These are phyloP conservation scores for Fraxinus americana DNA, from an alignment of 257 asterid species.

Conservation along the genomic window DNA sequence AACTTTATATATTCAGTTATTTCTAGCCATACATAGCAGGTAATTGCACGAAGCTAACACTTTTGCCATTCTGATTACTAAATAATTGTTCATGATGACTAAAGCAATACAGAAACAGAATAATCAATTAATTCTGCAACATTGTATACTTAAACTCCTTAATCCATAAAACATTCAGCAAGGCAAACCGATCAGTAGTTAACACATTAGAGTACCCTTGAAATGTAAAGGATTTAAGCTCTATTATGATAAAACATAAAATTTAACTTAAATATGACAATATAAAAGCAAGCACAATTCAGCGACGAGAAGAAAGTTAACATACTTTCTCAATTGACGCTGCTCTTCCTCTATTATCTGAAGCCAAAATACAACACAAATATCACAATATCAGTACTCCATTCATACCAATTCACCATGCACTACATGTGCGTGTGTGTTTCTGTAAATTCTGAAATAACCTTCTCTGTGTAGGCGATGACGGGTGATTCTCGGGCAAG, in stretches of 20 bases:
- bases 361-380: slow-evolving; percentile 20
- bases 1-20: background rate
- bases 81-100: background rate
- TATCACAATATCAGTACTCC: slow-evolving; percentile 12
- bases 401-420: background rate
- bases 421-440: background rate
- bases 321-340: slow-evolving; percentile 87
- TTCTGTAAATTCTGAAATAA: slow-evolving; percentile 17
- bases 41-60: too few relatives aligned
- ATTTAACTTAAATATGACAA: background rate
- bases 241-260: background rate
- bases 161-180: background rate
- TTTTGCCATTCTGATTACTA: background rate
- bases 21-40: background rate
- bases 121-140: background rate
- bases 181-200: background rate
- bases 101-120: slow-evolving; percentile 11
- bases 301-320: slow-evolving; percentile 23
- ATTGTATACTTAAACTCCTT: background rate
- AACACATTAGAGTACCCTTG: background rate
- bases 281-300: background rate
- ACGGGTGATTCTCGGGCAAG: slow-evolving; percentile 70
- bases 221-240: background rate
- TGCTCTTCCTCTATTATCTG: slow-evolving; percentile 88
- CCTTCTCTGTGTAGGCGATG: slow-evolving; percentile 92